phyloP scores from a whole-genome alignment of 441 rosid genomes.

The Arabidopsis lyrata region DNA sequence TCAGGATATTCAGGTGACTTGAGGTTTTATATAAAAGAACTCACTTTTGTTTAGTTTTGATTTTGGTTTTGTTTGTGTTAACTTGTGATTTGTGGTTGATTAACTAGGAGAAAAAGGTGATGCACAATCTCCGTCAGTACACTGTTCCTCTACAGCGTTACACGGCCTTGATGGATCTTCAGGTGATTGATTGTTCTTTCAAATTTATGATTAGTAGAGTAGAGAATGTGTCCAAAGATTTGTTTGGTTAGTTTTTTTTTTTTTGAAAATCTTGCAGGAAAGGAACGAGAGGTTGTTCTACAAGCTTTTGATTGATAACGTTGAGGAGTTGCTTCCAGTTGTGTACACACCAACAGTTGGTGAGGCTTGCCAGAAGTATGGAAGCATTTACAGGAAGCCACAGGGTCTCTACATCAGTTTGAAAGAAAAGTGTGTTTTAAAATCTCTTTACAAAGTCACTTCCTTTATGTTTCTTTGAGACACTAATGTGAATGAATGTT shows the following conservation, averaged over 20 bases:
- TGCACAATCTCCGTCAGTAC: constrained; percentile 87
- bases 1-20: constrained; percentile 85
- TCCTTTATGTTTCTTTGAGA: constrained; percentile 25
- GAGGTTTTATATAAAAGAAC: neutral
- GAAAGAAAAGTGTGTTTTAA: constrained; percentile 74
- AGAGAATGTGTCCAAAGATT: neutral
- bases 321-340: constrained; percentile 94
- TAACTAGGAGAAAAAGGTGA: constrained; percentile 74
- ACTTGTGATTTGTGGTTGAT: constrained; percentile 8
- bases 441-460: neutral
- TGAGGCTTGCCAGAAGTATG: constrained; percentile 98
- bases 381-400: constrained; percentile 92
- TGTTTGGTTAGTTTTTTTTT: neutral
- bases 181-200: constrained; percentile 52
- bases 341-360: constrained; percentile 99
- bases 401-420: constrained; percentile 96
- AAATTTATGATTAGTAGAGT: neutral
- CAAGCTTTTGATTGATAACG: constrained; percentile 90
- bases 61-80: constrained; percentile 16
- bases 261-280: constrained; percentile 69
- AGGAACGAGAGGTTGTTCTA: constrained; percentile 92
- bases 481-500: constrained; percentile 25
- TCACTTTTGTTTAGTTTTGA: neutral
- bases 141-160: constrained; percentile 91
- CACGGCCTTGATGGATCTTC: constrained; percentile 94